A percentile compares a stretch with the other conserved stretches of the same genome.
phyloP scores from a whole-genome alignment of 805 yeast genomes.

The Pichia manshurica region DNA sequence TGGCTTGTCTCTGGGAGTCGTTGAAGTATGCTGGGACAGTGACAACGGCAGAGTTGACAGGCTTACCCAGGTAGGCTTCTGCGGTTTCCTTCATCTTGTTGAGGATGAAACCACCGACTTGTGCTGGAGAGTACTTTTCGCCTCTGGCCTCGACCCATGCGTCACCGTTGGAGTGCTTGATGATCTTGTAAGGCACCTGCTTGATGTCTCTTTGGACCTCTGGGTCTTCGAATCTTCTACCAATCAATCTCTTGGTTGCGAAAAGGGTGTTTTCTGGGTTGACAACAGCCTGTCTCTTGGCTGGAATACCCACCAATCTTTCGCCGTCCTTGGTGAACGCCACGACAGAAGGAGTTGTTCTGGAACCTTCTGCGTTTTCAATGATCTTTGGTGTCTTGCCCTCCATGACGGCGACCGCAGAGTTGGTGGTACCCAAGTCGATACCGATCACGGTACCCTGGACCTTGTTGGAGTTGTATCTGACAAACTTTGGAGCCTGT shows the following conservation, averaged over 20 bases:
- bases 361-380: constrained; percentile 71
- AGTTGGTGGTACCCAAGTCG: constrained; percentile 81
- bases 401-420: constrained; percentile 75
- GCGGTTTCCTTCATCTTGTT: constrained; percentile 99
- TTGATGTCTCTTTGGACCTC: constrained; percentile 66
- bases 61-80: constrained; percentile 82
- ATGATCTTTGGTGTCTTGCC: constrained; percentile 59
- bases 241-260: constrained; percentile 78
- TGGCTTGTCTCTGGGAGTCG: constrained; percentile 89
- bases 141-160: constrained; percentile 58
- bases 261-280: constrained; percentile 75
- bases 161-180: constrained; percentile 56
- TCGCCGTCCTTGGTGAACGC: constrained; percentile 50
- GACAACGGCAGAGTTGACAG: constrained; percentile 83
- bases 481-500: constrained; percentile 25
- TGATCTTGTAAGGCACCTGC: constrained; percentile 58
- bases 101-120: constrained; percentile 66
- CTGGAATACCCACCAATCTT: constrained; percentile 59
- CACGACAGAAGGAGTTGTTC: constrained; percentile 77
- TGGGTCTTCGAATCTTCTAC: constrained; percentile 59
- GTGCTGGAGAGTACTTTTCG: constrained; percentile 55
- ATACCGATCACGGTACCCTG: constrained; percentile 61
- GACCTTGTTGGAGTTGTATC: constrained; percentile 33
- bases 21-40: constrained; percentile 89
- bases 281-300: constrained; percentile 70